Evolutionary conservation across 495 filamentous ascomycete genomes (phyloP).

Genomic region (Hypoxylon perforatum): DNA sequence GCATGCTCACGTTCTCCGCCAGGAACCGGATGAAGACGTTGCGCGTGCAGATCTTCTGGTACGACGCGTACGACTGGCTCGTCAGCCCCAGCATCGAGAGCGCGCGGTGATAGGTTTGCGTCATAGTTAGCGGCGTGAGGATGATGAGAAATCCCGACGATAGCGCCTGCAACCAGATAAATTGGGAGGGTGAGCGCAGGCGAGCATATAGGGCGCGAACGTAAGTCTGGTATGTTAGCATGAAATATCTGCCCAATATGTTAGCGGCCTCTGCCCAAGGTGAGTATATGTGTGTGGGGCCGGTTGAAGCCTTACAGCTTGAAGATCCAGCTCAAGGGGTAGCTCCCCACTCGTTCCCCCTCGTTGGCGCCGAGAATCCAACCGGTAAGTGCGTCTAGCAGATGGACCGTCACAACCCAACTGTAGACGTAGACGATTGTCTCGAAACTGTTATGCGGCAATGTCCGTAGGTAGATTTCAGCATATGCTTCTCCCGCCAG

Average conservation of each 20-base stretch:
- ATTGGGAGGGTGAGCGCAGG: conserved; percentile 67
- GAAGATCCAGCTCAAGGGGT: conserved; percentile 71
- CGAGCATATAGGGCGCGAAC: conserved; percentile 75
- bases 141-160: conserved; percentile 68
- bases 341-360: conserved; percentile 69
- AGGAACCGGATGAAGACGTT: conserved; percentile 71
- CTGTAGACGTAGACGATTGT: conserved; percentile 74
- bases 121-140: conserved; percentile 69
- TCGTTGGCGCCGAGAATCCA: conserved; percentile 71
- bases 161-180: conserved; percentile 67
- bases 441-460: conserved; percentile 70
- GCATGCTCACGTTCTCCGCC: conserved; percentile 73
- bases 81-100: conserved; percentile 61
- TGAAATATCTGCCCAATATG: conserved; percentile 64
- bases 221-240: conserved; percentile 74
- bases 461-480: conserved; percentile 71
- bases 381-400: conserved; percentile 68
- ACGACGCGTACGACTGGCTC: conserved; percentile 64
- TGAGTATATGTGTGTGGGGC: conserved; percentile 1
- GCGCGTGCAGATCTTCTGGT: conserved; percentile 68
- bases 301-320: conserved; percentile 60
- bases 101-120: conserved; percentile 62
- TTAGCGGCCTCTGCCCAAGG: conserved; percentile 32
- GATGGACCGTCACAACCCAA: conserved; percentile 71
- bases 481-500: conserved; percentile 73